Conservation (phyloP, 106 monocot genomes). For the Dendrobium nobile region DNA sequence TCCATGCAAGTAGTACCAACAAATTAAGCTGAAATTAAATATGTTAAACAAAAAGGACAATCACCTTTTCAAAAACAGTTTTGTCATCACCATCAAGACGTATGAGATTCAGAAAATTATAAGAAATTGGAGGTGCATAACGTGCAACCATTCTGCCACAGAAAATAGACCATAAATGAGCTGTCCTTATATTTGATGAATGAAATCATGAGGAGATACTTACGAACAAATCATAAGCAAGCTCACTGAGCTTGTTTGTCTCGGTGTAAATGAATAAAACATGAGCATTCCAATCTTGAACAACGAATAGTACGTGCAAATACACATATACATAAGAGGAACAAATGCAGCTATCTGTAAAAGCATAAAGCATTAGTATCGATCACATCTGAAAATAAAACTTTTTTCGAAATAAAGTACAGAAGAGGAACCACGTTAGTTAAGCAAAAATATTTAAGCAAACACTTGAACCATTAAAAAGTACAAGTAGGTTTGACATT, state of each 20-base stretch:
- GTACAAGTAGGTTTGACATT: not conserved
- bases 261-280: slow-evolving; percentile 92
- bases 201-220: slow-evolving; percentile 19
- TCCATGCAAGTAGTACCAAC: too few species aligned
- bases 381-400: not conserved
- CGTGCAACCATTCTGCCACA: slow-evolving; percentile 91
- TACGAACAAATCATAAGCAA: slow-evolving; percentile 99
- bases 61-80: slow-evolving; percentile 92
- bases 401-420: not conserved
- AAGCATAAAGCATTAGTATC: slow-evolving; percentile 2
- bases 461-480: not conserved
- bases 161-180: not conserved
- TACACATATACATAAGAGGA: slow-evolving; percentile 97
- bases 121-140: slow-evolving; percentile 97
- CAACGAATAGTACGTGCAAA: slow-evolving; percentile 97
- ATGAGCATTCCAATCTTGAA: slow-evolving; percentile 98
- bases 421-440: not conserved
- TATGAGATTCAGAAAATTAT: slow-evolving; percentile 96
- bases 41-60: not conserved
- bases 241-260: slow-evolving; percentile 94
- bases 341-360: slow-evolving; percentile 88
- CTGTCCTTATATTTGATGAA: not conserved
- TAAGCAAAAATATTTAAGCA: not conserved
- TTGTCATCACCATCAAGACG: slow-evolving; percentile 71
- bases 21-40: too few species aligned